Percentiles rank a stretch among this genome's conserved stretches.
Conservation (phyloP, 2,329 filamentous ascomycete species). For the Aspergillus udagawae region DNA sequence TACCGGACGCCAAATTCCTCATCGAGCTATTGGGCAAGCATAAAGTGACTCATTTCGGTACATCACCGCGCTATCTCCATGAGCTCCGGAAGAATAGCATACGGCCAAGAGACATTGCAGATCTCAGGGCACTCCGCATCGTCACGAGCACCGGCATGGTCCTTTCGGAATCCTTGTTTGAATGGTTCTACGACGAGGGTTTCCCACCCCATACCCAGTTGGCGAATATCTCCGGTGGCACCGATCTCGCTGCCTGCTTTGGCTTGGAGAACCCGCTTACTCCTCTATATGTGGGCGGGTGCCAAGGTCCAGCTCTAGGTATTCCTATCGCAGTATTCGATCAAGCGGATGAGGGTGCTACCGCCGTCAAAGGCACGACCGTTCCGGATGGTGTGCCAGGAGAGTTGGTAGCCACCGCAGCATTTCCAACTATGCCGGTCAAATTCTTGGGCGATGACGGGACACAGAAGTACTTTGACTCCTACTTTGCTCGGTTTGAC, state of each 20-base stretch:
- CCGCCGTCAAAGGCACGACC: slow-evolving; percentile 47
- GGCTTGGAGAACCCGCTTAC: slow-evolving; percentile 60
- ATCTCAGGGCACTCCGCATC: slow-evolving; percentile 57
- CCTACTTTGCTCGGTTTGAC: slow-evolving; percentile 59
- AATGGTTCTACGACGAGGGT: slow-evolving; percentile 72
- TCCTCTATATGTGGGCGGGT: slow-evolving; percentile 60
- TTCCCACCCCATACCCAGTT: slow-evolving; percentile 67
- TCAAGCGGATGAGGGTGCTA: slow-evolving; percentile 40
- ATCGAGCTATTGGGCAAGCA: slow-evolving; percentile 61
- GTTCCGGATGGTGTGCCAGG: slow-evolving; percentile 64
- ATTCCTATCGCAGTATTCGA: slow-evolving; percentile 61
- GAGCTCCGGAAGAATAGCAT: slow-evolving; percentile 65
- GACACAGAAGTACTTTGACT: slow-evolving; percentile 51
- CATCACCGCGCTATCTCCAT: slow-evolving; percentile 71
- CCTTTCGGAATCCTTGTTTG: slow-evolving; percentile 68
- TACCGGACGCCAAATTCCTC: slow-evolving; percentile 62
- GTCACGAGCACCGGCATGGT: slow-evolving; percentile 81
- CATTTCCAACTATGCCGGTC: slow-evolving; percentile 74
- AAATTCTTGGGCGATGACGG: slow-evolving; percentile 56
- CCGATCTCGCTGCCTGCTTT: slow-evolving; percentile 57
- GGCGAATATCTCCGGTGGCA: slow-evolving; percentile 71
- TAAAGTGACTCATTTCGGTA: slow-evolving; percentile 67
- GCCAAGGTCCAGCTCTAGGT: slow-evolving; percentile 51
- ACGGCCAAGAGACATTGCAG: slow-evolving; percentile 56
- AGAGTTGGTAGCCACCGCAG: slow-evolving; percentile 65